Conservation (phyloP, 306 rosid species). For the Citrullus mucosospermus region DNA sequence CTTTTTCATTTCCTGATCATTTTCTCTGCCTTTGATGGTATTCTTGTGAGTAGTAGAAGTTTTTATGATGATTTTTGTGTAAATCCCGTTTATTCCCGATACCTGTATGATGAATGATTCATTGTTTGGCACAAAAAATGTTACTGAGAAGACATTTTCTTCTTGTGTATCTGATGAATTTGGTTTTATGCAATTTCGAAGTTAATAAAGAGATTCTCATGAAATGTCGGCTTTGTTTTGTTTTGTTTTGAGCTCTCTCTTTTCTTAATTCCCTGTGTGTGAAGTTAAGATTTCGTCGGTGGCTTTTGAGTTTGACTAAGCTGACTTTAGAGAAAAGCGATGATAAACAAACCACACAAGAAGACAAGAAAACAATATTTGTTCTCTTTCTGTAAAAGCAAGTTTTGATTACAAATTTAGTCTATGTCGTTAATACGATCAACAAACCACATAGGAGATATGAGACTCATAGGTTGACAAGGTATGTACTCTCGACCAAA, state of each 20-base stretch:
- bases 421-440: too few relatives aligned
- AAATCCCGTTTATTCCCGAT: background rate
- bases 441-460: too few relatives aligned
- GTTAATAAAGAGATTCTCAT: background rate
- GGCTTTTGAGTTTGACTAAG: background rate
- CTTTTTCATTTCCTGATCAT: background rate
- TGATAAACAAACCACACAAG: background rate
- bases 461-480: too few relatives aligned
- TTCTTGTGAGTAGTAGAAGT: constrained; percentile 22
- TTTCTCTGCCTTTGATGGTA: constrained; percentile 15
- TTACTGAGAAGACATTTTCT: background rate
- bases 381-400: background rate
- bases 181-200: background rate
- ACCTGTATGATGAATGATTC: constrained; percentile 3
- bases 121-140: constrained; percentile 4
- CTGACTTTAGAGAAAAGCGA: background rate
- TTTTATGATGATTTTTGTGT: constrained; percentile 2
- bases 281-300: background rate
- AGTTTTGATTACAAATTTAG: background rate
- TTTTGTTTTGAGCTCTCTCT: background rate
- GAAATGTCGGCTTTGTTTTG: background rate
- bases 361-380: background rate
- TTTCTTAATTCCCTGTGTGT: background rate
- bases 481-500: too few relatives aligned
- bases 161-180: constrained; percentile 5